These are phyloP conservation scores for Karstenula rhodostoma DNA, from an alignment of 2,329 filamentous ascomycete species.

Conservation along the genomic window DNA sequence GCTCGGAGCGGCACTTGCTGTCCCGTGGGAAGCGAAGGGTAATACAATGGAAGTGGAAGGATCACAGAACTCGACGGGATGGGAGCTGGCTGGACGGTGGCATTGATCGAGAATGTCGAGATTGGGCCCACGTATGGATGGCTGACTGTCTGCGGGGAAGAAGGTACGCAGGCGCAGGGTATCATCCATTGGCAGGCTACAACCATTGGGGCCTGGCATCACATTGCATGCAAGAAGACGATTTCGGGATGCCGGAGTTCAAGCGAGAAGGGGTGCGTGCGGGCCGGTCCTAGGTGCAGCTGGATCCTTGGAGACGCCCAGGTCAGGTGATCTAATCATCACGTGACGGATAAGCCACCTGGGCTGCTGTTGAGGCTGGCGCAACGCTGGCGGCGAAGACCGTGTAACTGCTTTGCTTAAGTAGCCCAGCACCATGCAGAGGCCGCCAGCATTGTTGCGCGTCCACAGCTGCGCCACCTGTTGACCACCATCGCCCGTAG, in stretches of 20 bases:
- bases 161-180: background rate
- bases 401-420: background rate
- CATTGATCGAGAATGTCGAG: slow-evolving; percentile 28
- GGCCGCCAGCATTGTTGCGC: slow-evolving; percentile 7
- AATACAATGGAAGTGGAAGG: slow-evolving; percentile 44
- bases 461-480: background rate
- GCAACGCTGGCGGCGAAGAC: background rate
- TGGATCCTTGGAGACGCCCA: background rate
- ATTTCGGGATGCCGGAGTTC: background rate
- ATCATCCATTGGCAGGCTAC: too few species aligned
- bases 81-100: slow-evolving; percentile 39
- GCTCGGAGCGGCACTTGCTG: slow-evolving; percentile 36
- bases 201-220: background rate
- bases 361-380: background rate
- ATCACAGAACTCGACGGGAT: slow-evolving; percentile 45
- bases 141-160: slow-evolving; percentile 2
- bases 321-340: background rate
- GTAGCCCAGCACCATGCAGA: slow-evolving; percentile 1
- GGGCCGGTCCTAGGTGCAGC: too few species aligned
- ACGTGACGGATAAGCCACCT: background rate
- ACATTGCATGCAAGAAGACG: background rate
- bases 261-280: background rate
- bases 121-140: slow-evolving; percentile 29
- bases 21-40: slow-evolving; percentile 41
- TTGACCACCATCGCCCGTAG: background rate